These are phyloP conservation scores for Asterella californica DNA, from an alignment of 225 moss, liverwort and hornwort species.

Conservation along the genomic window DNA sequence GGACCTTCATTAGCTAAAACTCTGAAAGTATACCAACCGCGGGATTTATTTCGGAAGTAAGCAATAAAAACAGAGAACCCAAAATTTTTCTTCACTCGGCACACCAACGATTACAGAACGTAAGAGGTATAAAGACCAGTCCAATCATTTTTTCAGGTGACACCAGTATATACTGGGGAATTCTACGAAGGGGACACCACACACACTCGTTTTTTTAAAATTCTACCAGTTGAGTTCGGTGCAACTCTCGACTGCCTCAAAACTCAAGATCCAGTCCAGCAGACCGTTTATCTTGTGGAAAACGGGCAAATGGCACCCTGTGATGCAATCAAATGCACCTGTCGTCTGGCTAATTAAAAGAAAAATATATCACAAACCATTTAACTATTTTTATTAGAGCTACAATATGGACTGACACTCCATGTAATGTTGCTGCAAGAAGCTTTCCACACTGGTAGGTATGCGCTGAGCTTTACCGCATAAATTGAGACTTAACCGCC, in stretches of 20 bases:
- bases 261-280: slow-evolving; percentile 5
- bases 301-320: background rate
- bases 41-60: background rate
- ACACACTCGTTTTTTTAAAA: background rate
- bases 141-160: background rate
- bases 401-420: slow-evolving; percentile 9
- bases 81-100: background rate
- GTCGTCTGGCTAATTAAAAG: background rate
- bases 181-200: background rate
- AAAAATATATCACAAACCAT: slow-evolving; percentile 4
- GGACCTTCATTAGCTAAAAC: background rate
- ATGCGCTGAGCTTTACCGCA: slow-evolving; percentile 21
- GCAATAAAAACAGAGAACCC: background rate
- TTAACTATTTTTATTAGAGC: slow-evolving; percentile 6
- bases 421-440: slow-evolving; percentile 17
- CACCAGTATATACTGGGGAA: background rate
- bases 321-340: slow-evolving; percentile 14
- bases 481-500: slow-evolving; percentile 22
- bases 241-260: background rate
- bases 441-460: slow-evolving; percentile 21
- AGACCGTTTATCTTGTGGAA: background rate
- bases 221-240: background rate
- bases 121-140: background rate
- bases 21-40: background rate
- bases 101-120: background rate